Conservation (phyloP, 2,329 filamentous ascomycete genomes). For the Nigrospora osmanthi region DNA sequence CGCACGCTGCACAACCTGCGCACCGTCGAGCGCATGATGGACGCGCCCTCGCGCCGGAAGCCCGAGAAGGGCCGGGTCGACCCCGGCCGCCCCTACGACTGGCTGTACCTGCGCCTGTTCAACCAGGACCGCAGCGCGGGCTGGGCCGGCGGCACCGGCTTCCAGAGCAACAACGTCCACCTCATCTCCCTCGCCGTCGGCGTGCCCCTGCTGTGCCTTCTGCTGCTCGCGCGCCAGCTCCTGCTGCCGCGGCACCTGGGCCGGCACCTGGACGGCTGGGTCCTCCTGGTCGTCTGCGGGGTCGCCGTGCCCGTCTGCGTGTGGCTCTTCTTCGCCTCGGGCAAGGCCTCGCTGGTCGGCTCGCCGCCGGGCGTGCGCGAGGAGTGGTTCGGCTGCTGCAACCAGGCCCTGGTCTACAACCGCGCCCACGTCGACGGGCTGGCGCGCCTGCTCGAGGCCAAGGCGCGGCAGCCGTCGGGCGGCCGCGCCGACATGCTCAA, state of each 20-base stretch:
- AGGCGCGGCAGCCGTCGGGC: constrained; percentile 7
- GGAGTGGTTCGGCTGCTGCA: constrained; percentile 23
- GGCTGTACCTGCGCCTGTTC: constrained; percentile 22
- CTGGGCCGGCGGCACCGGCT: constrained; percentile 20
- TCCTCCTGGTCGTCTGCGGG: constrained; percentile 16
- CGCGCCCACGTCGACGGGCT: constrained; percentile 13
- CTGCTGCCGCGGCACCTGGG: constrained; percentile 10
- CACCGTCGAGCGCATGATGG: constrained; percentile 17
- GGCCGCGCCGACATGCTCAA: constrained; percentile 22
- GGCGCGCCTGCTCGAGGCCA: constrained; percentile 13
- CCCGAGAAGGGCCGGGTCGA: constrained; percentile 12
- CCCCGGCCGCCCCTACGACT: constrained; percentile 17
- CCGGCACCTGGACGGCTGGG: constrained; percentile 18
- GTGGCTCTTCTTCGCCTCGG: constrained; percentile 23
- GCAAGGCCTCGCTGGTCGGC: constrained; percentile 19
- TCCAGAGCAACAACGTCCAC: constrained; percentile 19
- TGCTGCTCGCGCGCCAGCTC: constrained; percentile 12
- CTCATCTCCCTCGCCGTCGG: constrained; percentile 16
- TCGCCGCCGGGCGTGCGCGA: constrained; percentile 16
- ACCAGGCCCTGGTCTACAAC: constrained; percentile 22
- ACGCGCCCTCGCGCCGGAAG: constrained; percentile 12
- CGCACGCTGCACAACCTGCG: constrained; percentile 15
- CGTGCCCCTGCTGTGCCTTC: constrained; percentile 12
- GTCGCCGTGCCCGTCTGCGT: constrained; percentile 18
- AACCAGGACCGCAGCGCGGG: constrained; percentile 21